Conservation (phyloP, 768 basidiomycete species). For the Pulveroboletus sp. region DNA sequence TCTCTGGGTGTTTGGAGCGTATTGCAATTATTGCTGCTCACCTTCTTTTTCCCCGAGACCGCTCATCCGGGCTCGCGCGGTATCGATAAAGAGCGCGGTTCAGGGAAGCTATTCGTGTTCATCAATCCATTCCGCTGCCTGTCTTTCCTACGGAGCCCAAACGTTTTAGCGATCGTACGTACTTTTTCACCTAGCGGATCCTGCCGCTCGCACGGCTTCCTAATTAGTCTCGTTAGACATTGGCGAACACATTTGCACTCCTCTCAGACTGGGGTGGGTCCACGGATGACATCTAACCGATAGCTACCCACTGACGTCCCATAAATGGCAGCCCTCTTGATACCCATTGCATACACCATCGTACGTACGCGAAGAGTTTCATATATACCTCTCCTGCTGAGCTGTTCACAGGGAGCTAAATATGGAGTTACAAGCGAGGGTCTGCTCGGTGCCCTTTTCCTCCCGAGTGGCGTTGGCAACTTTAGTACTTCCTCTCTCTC, state of each 20-base stretch:
- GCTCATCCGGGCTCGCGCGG: constrained; percentile 55
- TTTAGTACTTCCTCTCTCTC: constrained; percentile 10
- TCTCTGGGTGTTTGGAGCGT: constrained; percentile 39
- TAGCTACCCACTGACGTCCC: background rate
- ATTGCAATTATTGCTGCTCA: constrained; percentile 36
- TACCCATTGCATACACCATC: no score
- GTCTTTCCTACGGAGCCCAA: no score
- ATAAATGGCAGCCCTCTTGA: background rate
- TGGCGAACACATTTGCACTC: constrained; percentile 33
- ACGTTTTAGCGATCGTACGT: no score
- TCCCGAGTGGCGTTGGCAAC: constrained; percentile 27
- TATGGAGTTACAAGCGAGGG: constrained; percentile 23
- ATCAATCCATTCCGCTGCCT: no score
- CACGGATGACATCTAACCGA: no score
- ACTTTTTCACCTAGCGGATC: background rate
- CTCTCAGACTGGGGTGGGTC: constrained; percentile 35
- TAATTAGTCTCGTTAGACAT: constrained; percentile 31
- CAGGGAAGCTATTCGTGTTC: background rate
- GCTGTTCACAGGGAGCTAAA: constrained; percentile 40
- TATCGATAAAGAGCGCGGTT: constrained; percentile 40
- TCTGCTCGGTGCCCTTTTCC: constrained; percentile 1
- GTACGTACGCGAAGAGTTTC: constrained; percentile 26
- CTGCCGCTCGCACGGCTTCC: background rate
- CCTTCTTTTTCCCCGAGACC: constrained; percentile 59
- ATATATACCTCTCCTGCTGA: background rate